phyloP scores from a whole-genome alignment of 2,329 filamentous ascomycete genomes.

The Helotiales sp. region DNA sequence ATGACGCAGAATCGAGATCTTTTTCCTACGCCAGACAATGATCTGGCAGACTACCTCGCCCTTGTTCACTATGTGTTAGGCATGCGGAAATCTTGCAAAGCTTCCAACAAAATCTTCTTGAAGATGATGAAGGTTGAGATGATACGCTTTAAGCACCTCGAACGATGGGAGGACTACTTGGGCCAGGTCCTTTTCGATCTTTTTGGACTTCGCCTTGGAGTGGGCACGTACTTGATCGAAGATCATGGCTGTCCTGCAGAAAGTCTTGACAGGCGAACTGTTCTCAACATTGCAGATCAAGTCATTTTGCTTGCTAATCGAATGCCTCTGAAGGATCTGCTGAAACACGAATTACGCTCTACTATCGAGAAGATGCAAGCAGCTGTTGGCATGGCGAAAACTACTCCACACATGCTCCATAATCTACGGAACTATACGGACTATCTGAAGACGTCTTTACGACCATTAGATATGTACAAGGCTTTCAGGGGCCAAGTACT shows the following conservation, averaged over 20 bases:
- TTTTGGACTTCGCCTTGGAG: conserved; percentile 75
- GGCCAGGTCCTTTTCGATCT: conserved; percentile 83
- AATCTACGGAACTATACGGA: conserved; percentile 82
- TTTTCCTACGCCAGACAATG: conserved; percentile 67
- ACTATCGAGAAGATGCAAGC: conserved; percentile 94
- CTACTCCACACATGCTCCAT: conserved; percentile 77
- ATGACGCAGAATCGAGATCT: conserved; percentile 64
- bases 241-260: conserved; percentile 82
- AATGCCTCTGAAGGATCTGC: conserved; percentile 85
- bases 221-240: conserved; percentile 63
- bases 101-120: conserved; percentile 82
- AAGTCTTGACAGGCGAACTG: conserved; percentile 76
- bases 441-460: conserved; percentile 80
- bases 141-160: conserved; percentile 70
- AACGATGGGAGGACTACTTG: conserved; percentile 84
- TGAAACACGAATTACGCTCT: conserved; percentile 85
- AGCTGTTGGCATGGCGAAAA: conserved; percentile 76
- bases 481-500: conserved; percentile 78
- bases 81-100: conserved; percentile 80
- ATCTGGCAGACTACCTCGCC: conserved; percentile 76
- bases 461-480: conserved; percentile 76
- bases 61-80: conserved; percentile 83
- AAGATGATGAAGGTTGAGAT: conserved; percentile 88
- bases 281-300: conserved; percentile 79
- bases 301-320: conserved; percentile 78